Percentiles rank a stretch among this genome's conserved stretches.
Evolutionary conservation across 73 alveolate species (phyloP).

Genomic region (Loxodes magnus): DNA sequence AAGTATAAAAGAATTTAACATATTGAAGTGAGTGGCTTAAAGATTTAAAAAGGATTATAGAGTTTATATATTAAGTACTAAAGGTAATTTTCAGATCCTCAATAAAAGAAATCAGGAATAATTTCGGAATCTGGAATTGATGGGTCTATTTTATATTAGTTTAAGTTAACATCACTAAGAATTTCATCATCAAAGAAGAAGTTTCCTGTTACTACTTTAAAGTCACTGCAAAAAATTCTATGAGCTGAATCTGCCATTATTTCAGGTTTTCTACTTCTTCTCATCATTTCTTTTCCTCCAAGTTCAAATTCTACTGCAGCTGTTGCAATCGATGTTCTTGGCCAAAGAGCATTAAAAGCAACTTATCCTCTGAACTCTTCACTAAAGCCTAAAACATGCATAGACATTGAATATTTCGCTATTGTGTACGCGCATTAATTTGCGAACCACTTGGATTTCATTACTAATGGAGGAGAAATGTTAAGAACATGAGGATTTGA

Average conservation of each 20-base stretch:
- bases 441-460: slow-evolving; percentile 59
- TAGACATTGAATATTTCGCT: slow-evolving; percentile 68
- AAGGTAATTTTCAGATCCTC: slow-evolving; percentile 2
- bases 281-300: slow-evolving; percentile 69
- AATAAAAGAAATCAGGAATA: slow-evolving; percentile 48
- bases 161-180: slow-evolving; percentile 42
- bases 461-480: slow-evolving; percentile 59
- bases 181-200: slow-evolving; percentile 72
- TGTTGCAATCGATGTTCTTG: slow-evolving; percentile 68
- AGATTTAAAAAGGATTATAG: background rate
- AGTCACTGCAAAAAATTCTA: slow-evolving; percentile 46
- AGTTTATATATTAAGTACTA: background rate
- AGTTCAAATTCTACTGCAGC: slow-evolving; percentile 69
- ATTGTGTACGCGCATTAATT: slow-evolving; percentile 56
- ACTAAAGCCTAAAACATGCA: slow-evolving; percentile 61
- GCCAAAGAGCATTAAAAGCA: slow-evolving; percentile 76
- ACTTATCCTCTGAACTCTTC: slow-evolving; percentile 53
- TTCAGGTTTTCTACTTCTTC: slow-evolving; percentile 51
- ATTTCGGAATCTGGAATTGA: slow-evolving; percentile 23
- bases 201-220: slow-evolving; percentile 53
- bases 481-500: slow-evolving; percentile 69
- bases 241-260: slow-evolving; percentile 80
- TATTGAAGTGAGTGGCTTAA: background rate
- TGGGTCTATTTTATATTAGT: slow-evolving; percentile 38
- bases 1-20: background rate